Evolutionary conservation across 768 basidiomycete species (phyloP), one percentile per base, ranked within the genome.

Genomic region (Lanmaoa rubissima): DNA sequence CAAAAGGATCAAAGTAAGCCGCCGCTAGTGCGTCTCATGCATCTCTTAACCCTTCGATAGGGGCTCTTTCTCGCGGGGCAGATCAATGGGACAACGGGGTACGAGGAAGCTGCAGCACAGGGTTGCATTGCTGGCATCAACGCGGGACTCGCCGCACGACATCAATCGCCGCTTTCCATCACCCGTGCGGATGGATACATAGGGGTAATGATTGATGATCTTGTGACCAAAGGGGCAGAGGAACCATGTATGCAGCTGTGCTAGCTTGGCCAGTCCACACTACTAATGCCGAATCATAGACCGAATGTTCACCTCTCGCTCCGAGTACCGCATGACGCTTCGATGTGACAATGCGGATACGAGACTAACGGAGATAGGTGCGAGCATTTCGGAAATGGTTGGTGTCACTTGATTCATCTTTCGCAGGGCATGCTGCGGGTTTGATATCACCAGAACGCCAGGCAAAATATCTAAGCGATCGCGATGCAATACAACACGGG

Each of bases 51-150:
- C 8, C 35, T 53, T 42, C 1, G 14, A 16, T 45, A 89, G 83
- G 92, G 92, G 1, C 79, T 95, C 3, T 95, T 89, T 72, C 82
- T 95, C 21, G 91, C 92, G 1, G 92, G 93, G 4, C 92, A 95
- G 70, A 95, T 95, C 64, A 95, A 94, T 62, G 88, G 89, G 12
- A 96, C 94, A 1, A 96, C 94, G 2, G 94, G 94, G 5, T 96
- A 96, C 67, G 94, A 96, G 68, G 94, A 96, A 74, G 94, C 94
- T 1, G 94, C 91, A 2, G 92, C 90, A 4, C 94, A 95, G 68
- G 94, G 94, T 10, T 75, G 84, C n/a, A 73, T 96, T 0, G 94
- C 93, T 1, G 93, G 94, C 2, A 85, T 91, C 49, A 95, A 96
- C 54, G 94, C 94, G 0, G 94, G 91, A 0, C 78, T 93, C 3